phyloP scores from a whole-genome alignment of 129 eudicot genomes.

The Logfia minima region DNA sequence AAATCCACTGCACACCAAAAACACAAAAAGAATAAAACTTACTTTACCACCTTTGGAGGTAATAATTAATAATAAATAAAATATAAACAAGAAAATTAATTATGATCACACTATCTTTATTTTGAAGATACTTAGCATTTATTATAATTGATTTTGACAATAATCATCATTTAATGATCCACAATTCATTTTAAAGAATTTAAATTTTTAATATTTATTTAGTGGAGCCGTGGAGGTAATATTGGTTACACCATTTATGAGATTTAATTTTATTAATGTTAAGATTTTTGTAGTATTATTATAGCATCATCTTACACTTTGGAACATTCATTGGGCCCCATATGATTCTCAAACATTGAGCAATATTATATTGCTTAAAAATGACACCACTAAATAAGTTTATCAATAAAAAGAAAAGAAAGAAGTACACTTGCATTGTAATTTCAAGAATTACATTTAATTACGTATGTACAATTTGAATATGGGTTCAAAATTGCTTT shows the following conservation, averaged over 20 bases:
- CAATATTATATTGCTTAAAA: constrained; percentile 23
- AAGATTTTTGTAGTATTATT: neutral
- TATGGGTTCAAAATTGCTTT: constrained; percentile 18
- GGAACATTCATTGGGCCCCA: constrained; percentile 37
- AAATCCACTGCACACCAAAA: constrained; percentile 32
- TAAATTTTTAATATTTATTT: neutral
- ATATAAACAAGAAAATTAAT: neutral
- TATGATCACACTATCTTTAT: neutral
- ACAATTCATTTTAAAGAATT: neutral
- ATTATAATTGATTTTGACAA: neutral
- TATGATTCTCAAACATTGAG: constrained; percentile 15
- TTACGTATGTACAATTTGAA: constrained; percentile 20
- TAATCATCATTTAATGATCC: neutral
- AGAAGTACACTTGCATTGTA: neutral
- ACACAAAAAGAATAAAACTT: constrained; percentile 28
- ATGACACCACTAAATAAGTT: constrained; percentile 13
- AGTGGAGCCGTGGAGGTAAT: neutral
- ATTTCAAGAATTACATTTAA: constrained; percentile 19
- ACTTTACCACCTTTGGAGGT: constrained; percentile 35
- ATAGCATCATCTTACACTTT: constrained; percentile 15
- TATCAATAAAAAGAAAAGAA: constrained; percentile 17
- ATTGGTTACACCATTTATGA: neutral
- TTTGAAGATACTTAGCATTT: constrained; percentile 9
- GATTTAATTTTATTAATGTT: neutral
- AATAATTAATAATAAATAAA: neutral